Conservation (phyloP, 2,329 filamentous ascomycete genomes). For the Gnomoniopsis sp. region DNA sequence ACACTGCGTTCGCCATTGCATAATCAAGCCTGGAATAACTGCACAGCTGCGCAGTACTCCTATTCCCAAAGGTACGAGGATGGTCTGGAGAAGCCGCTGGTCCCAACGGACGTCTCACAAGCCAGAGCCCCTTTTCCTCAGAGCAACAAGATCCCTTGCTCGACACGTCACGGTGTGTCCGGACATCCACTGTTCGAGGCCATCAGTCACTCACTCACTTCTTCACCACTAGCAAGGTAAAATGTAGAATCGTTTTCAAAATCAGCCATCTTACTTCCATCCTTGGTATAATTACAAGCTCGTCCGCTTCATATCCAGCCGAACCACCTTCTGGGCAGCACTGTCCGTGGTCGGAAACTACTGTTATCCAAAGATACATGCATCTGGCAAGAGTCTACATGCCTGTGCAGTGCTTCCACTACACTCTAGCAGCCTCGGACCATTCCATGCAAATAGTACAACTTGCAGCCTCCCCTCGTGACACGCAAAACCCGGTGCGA, state of each 20-base stretch:
- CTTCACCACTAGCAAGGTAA: no score
- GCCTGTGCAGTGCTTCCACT: background rate
- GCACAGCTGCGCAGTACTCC: no score
- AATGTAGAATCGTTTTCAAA: constrained; percentile 12
- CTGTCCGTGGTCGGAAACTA: constrained; percentile 1
- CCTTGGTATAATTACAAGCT: constrained; percentile 34
- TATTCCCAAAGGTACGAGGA: no score
- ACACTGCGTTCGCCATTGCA: no score
- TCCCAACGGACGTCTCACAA: background rate
- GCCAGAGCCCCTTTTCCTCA: background rate
- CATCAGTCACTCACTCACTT: background rate
- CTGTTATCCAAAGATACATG: background rate
- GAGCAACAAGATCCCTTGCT: constrained; percentile 5
- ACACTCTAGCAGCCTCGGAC: constrained; percentile 3
- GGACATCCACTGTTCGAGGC: background rate
- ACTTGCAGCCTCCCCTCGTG: constrained; percentile 26
- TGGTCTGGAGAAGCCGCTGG: no score
- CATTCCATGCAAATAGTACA: constrained; percentile 21
- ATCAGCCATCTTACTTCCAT: constrained; percentile 15
- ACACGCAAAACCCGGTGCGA: constrained; percentile 12
- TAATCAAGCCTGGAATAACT: no score
- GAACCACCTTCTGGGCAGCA: background rate
- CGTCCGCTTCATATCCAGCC: background rate
- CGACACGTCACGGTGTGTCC: constrained; percentile 8
- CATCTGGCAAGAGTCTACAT: background rate